phyloP scores from a whole-genome alignment of 495 filamentous ascomycete genomes.

The Penicillium pulvis region DNA sequence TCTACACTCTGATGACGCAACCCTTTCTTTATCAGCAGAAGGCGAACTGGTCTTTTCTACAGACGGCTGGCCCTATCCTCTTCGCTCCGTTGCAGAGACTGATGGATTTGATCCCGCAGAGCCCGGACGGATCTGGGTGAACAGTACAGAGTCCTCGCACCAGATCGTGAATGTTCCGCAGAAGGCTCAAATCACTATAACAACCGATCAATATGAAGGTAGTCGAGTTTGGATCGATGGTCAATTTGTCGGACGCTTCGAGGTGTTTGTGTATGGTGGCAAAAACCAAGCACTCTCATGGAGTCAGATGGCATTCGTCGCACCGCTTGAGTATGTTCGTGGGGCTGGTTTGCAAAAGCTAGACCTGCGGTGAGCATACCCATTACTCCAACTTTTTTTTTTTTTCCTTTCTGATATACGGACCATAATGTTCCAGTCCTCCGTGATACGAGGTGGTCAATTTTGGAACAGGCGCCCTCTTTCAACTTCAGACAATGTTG shows the following conservation, averaged over 20 bases:
- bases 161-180: slow-evolving; percentile 23
- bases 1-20: slow-evolving; percentile 39
- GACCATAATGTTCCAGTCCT: no score
- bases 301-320: slow-evolving; percentile 62
- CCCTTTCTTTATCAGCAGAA: slow-evolving; percentile 29
- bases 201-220: slow-evolving; percentile 41
- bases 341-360: slow-evolving; percentile 28
- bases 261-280: slow-evolving; percentile 57
- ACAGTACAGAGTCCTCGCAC: slow-evolving; percentile 32
- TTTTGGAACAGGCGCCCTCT: no score
- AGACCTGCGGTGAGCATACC: background rate
- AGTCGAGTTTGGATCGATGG: slow-evolving; percentile 51
- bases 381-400: no score
- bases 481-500: no score
- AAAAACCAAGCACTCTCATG: slow-evolving; percentile 52
- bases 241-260: slow-evolving; percentile 50
- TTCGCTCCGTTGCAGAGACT: slow-evolving; percentile 39
- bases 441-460: no score
- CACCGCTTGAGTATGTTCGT: slow-evolving; percentile 40
- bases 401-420: no score
- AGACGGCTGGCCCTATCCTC: slow-evolving; percentile 55
- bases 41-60: slow-evolving; percentile 43
- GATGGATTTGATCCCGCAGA: slow-evolving; percentile 31
- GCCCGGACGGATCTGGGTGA: slow-evolving; percentile 36
- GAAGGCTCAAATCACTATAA: slow-evolving; percentile 31